Evolutionary conservation across 495 filamentous ascomycete species (phyloP).

Genomic region (Delitschia confertaspora): DNA sequence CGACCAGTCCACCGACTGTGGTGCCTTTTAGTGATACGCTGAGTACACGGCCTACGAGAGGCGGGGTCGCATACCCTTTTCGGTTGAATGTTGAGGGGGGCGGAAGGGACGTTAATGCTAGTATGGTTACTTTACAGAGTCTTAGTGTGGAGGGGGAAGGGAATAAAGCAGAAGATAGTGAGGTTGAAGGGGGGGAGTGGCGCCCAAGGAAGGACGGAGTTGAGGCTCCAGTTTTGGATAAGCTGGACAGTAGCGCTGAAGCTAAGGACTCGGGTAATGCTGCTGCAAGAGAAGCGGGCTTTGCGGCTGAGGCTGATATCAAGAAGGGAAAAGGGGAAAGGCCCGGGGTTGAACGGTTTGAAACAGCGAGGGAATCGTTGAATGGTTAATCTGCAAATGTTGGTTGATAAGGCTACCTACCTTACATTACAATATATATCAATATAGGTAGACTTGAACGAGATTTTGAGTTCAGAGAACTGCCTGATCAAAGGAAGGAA

Average conservation of each 20-base stretch:
- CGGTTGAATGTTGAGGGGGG: constrained; percentile 20
- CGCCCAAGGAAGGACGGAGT: too few species aligned
- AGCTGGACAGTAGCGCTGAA: not conserved
- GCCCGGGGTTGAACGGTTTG: constrained; percentile 17
- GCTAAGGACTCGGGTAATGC: constrained; percentile 22
- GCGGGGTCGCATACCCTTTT: constrained; percentile 27
- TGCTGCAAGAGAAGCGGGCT: constrained; percentile 1
- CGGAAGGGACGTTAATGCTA: constrained; percentile 20
- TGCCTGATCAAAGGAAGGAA: too few species aligned
- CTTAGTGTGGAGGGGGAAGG: constrained; percentile 6
- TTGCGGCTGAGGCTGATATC: not conserved
- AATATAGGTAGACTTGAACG: too few species aligned
- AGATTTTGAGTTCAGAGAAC: too few species aligned
- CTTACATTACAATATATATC: too few species aligned
- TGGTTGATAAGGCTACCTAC: too few species aligned
- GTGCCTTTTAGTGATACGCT: constrained; percentile 14
- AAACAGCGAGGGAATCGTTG: constrained; percentile 15
- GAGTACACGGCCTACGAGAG: constrained; percentile 21
- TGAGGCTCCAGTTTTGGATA: too few species aligned
- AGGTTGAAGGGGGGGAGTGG: not conserved
- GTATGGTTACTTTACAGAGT: constrained; percentile 20
- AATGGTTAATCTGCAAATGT: too few species aligned
- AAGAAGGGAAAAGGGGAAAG: constrained; percentile 4
- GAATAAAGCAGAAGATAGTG: constrained; percentile 2
- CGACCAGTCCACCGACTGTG: constrained; percentile 13